These are phyloP conservation scores for Aspergillus sp. DNA, from an alignment of 2,329 filamentous ascomycete species.

Conservation along the genomic window DNA sequence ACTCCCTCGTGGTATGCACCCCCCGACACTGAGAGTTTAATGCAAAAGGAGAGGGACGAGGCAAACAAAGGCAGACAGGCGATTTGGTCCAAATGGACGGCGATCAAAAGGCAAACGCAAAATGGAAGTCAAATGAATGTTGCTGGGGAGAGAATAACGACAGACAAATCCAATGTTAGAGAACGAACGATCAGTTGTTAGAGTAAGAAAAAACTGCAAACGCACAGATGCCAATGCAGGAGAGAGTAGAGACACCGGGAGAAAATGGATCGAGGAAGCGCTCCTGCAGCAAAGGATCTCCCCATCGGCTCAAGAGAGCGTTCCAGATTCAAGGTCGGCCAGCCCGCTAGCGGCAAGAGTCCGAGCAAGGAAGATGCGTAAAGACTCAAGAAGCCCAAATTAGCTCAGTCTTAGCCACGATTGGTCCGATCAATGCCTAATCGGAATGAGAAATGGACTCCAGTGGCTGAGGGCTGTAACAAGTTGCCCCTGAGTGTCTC, in stretches of 20 bases:
- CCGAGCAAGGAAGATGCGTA: not conserved
- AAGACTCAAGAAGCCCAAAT: constrained; percentile 7
- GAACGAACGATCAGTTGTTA: not conserved
- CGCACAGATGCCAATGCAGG: not conserved
- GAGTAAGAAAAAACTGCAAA: not conserved
- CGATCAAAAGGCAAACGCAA: not conserved
- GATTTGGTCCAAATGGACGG: not conserved
- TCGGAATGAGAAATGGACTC: constrained; percentile 2
- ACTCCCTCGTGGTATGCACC: not conserved
- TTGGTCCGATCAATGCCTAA: constrained; percentile 1
- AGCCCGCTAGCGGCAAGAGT: not conserved
- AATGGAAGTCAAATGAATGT: constrained; percentile 3
- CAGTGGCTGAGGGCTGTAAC: constrained; percentile 18
- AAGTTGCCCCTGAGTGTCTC: constrained; percentile 23
- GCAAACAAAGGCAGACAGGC: not conserved
- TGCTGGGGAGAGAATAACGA: not conserved
- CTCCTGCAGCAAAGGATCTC: not conserved
- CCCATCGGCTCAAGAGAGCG: not conserved
- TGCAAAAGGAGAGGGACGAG: not conserved
- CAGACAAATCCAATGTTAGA: not conserved
- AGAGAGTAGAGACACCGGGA: not conserved
- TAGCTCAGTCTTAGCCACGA: constrained; percentile 3
- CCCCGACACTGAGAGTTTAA: not conserved
- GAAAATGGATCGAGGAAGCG: not conserved
- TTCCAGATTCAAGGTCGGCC: not conserved